These are phyloP conservation scores for Mucor lusitanicus DNA, from an alignment of 371 early-diverging fungal genomes.

Conservation along the genomic window DNA sequence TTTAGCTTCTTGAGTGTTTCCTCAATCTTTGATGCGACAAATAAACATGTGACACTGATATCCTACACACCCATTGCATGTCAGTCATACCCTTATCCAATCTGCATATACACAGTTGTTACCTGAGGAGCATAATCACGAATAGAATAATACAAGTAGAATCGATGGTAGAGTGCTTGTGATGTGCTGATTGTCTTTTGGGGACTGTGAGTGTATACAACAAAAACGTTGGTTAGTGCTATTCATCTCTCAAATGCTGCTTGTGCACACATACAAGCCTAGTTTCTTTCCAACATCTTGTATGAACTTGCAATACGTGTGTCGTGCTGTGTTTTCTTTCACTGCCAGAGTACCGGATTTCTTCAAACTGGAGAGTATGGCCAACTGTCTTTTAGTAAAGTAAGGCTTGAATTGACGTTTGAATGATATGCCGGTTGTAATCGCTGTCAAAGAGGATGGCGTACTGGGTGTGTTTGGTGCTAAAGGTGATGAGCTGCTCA, in stretches of 20 bases:
- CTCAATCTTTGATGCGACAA: slow-evolving; percentile 78
- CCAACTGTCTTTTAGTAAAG: slow-evolving; percentile 45
- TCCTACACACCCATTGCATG: slow-evolving; percentile 31
- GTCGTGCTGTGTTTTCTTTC: slow-evolving; percentile 38
- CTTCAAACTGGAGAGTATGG: slow-evolving; percentile 33
- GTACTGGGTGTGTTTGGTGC: slow-evolving; percentile 30
- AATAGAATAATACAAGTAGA: slow-evolving; percentile 64
- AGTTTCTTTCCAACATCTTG: slow-evolving; percentile 50
- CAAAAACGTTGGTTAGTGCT: neutral
- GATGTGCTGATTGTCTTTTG: slow-evolving; percentile 75
- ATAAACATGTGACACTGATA: slow-evolving; percentile 65
- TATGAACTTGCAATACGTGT: slow-evolving; percentile 50
- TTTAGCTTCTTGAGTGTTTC: slow-evolving; percentile 77
- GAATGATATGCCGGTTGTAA: slow-evolving; percentile 37
- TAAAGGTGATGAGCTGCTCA: slow-evolving; percentile 15
- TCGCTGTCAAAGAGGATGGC: slow-evolving; percentile 19
- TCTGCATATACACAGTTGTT: neutral
- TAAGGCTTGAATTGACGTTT: slow-evolving; percentile 45
- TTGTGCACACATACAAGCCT: slow-evolving; percentile 36
- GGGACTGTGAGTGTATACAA: slow-evolving; percentile 54
- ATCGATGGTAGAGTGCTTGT: slow-evolving; percentile 72
- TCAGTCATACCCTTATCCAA: too few relatives aligned
- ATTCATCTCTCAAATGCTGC: too few relatives aligned
- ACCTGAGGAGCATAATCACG: slow-evolving; percentile 49
- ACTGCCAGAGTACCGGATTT: slow-evolving; percentile 17